phyloP scores from a whole-genome alignment of 2,329 filamentous ascomycete species.

The Sporothrix euskadiensis region DNA sequence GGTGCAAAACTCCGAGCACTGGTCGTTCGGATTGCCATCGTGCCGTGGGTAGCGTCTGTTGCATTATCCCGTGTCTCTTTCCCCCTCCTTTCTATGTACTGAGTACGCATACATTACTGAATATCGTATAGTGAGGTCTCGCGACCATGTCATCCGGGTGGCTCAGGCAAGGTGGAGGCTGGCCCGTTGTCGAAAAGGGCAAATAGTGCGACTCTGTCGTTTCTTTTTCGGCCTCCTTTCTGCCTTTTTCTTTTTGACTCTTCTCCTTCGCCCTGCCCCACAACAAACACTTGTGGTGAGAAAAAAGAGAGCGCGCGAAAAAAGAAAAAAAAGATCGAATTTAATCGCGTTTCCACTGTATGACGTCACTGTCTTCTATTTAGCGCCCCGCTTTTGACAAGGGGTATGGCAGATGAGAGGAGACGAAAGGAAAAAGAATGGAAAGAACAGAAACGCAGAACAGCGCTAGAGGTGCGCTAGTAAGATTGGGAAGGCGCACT shows the following conservation, averaged over 20 bases:
- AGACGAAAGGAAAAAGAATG: not conserved
- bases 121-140: not conserved
- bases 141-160: not conserved
- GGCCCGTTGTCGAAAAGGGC: not conserved
- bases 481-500: conserved; percentile 3
- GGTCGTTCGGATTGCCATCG: not conserved
- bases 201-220: not conserved
- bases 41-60: conserved; percentile 1
- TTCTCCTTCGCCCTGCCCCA: not conserved
- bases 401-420: conserved; percentile 19
- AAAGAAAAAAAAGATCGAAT: not conserved
- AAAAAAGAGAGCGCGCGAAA: not conserved
- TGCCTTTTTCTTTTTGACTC: not conserved
- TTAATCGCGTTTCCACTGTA: conserved; percentile 7
- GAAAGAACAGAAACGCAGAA: not conserved
- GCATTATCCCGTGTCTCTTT: not conserved
- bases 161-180: conserved; percentile 7
- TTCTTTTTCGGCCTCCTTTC: not conserved
- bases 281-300: not conserved
- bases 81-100: not conserved
- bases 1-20: not conserved
- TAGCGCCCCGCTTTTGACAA: conserved; percentile 21
- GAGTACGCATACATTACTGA: too few species aligned
- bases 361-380: conserved; percentile 24
- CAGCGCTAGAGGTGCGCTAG: conserved; percentile 19